These are phyloP conservation scores for Arthonia radiata DNA, from an alignment of 495 filamentous ascomycete species.

Conservation along the genomic window DNA sequence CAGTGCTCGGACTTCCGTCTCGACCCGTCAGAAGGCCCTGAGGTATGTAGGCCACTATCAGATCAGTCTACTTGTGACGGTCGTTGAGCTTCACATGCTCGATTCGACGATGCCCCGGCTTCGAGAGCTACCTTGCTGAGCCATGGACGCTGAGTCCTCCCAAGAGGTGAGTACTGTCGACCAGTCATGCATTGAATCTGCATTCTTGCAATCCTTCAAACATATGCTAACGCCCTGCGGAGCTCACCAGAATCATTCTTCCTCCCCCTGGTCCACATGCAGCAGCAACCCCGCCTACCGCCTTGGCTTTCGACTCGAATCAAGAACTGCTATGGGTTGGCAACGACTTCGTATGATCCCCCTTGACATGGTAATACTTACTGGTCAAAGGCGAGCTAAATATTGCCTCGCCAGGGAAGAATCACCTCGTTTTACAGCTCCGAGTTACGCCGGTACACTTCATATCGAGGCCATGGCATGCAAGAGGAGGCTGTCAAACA, in stretches of 20 bases:
- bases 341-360: constrained; percentile 52
- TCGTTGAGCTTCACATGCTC: too few species aligned
- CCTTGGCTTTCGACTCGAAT: constrained; percentile 63
- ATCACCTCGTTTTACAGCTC: constrained; percentile 64
- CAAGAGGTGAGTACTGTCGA: too few species aligned
- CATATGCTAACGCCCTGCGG: too few species aligned
- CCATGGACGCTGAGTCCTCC: too few species aligned
- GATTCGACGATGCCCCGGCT: too few species aligned
- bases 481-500: constrained; percentile 52
- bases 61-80: too few species aligned
- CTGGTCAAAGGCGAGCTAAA: constrained; percentile 1
- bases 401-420: constrained; percentile 32
- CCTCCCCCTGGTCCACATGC: constrained; percentile 38
- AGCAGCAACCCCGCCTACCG: constrained; percentile 37
- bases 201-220: too few species aligned
- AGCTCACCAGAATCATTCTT: constrained; percentile 47
- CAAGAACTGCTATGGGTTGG: constrained; percentile 84
- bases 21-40: too few species aligned
- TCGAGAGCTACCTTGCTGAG: too few species aligned
- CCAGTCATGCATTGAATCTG: too few species aligned
- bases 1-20: too few species aligned
- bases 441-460: constrained; percentile 56
- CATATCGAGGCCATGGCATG: constrained; percentile 41
- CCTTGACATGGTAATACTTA: neutral
- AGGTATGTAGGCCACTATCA: too few species aligned